These are phyloP conservation scores for Crataegus laevigata DNA, from an alignment of 306 rosid genomes.

Conservation along the genomic window DNA sequence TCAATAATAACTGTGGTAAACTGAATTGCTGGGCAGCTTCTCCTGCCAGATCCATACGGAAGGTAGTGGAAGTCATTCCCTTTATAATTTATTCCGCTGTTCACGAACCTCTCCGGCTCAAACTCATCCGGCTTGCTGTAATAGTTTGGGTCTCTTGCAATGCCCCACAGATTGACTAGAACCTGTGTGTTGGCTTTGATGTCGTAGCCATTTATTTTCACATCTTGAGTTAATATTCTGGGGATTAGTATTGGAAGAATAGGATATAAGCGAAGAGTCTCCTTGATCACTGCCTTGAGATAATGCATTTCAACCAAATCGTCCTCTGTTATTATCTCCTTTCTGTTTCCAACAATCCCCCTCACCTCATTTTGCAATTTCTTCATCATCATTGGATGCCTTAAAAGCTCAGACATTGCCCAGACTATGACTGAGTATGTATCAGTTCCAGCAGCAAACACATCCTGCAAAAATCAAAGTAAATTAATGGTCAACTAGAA, in stretches of 20 bases:
- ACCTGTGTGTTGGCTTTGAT: slow-evolving; percentile 4
- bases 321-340: not conserved
- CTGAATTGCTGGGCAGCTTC: not conserved
- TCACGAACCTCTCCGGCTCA: too few relatives aligned
- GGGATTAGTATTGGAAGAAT: not conserved
- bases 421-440: not conserved
- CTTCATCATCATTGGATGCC: slow-evolving; percentile 1
- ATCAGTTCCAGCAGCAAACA: not conserved
- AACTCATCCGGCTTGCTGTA: too few relatives aligned
- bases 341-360: not conserved
- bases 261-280: slow-evolving; percentile 6
- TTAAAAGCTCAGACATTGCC: slow-evolving; percentile 5
- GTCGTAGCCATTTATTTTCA: not conserved
- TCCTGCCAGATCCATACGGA: not conserved
- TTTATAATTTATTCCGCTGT: too few relatives aligned
- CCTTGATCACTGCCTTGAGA: slow-evolving; percentile 31
- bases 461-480: not conserved
- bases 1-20: not conserved
- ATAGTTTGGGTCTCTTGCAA: too few relatives aligned
- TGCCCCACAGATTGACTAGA: not conserved
- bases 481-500: too few relatives aligned
- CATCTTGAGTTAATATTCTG: not conserved
- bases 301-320: slow-evolving; percentile 5
- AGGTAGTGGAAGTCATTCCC: not conserved
- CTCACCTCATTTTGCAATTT: not conserved